These are phyloP conservation scores for Jasminum sambac DNA, from an alignment of 257 asterid genomes.

Conservation along the genomic window DNA sequence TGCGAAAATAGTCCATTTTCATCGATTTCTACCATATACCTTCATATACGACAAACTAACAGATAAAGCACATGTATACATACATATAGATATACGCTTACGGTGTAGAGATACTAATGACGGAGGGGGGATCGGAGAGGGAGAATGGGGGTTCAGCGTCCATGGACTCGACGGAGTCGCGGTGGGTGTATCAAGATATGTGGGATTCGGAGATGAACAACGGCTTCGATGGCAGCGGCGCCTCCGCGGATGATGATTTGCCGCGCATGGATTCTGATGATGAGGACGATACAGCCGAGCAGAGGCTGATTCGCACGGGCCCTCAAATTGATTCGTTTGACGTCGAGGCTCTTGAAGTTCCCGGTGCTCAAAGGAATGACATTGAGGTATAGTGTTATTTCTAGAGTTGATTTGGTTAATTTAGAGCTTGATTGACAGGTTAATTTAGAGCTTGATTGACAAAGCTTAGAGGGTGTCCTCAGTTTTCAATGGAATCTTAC, in stretches of 20 bases:
- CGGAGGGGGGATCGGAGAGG: conserved; percentile 88
- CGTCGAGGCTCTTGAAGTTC: conserved; percentile 94
- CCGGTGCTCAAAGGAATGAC: conserved; percentile 73
- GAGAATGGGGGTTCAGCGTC: conserved; percentile 68
- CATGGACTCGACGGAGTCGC: conserved; percentile 88
- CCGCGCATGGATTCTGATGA: conserved; percentile 70
- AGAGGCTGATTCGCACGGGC: conserved; percentile 91
- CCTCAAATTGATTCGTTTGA: conserved; percentile 95
- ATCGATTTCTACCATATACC: conserved; percentile 8
- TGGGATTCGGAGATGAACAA: conserved; percentile 54
- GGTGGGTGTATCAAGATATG: conserved; percentile 94
- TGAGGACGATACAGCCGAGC: conserved; percentile 72
- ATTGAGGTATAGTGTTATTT: conserved; percentile 53
- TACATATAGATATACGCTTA: conserved; percentile 18
- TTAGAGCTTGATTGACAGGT: neutral
- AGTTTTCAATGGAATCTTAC: no score
- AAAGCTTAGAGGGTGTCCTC: no score
- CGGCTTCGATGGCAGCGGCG: conserved; percentile 42
- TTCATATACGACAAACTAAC: neutral
- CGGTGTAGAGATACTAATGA: conserved; percentile 36
- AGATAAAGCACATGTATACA: conserved; percentile 32
- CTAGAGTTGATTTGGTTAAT: conserved; percentile 10
- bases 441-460: no score
- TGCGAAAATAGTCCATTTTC: neutral
- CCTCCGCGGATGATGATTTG: conserved; percentile 41